Evolutionary conservation across 768 basidiomycete species (phyloP), one percentile per base, ranked within the genome.

Genomic region (Leccinellum rugosiceps): DNA sequence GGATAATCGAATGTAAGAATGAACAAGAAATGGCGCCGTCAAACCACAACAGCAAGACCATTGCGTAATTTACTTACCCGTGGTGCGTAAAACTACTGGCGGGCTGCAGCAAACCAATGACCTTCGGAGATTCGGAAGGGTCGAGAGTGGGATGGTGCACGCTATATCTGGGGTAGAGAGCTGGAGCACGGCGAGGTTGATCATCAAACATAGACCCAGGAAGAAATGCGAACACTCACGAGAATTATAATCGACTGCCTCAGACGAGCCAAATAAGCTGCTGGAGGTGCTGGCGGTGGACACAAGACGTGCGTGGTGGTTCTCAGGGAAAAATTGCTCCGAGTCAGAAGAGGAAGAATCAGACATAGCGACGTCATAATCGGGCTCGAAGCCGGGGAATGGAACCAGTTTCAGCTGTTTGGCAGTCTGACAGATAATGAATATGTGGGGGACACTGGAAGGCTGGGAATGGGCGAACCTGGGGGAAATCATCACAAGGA

Each of bases 381-480:
- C 86, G 59, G 74, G 68, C 58, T 83, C 80, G 58, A 77, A 78
- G 65, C 86, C 81, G 55, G 88, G 90, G 71, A 90, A 91, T 46
- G 88, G 86, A 56, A 90, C 76, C 58, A 88, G 78, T 76, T 87
- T 90, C 23, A 88, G 60, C 68, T 90, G 87, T 71, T 92, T 90
- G 31, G 77, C 75, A 59, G 77, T 78, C 83, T 86, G 63, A 31
- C 53, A 32, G 45, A 28, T 10, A 25, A 52, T 61, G 38, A 60
- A 59, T 63, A 65, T 64, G 55, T 32, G 58, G 30, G 56, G 60
- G 68, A 3, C 1, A 43, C 26, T 38, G 58, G 44, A 62, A 56
- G 66, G 45, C 19, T 35, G 52, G 62, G 55, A 61, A 62, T 38
- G 61, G 64, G 23, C 64, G 3, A 71, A 85, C 85, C 61, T 71